A percentile compares a stretch with the other conserved stretches of the same genome.
phyloP scores from a whole-genome alignment of 2,329 filamentous ascomycete genomes.

The Hirsutella thompsonii region DNA sequence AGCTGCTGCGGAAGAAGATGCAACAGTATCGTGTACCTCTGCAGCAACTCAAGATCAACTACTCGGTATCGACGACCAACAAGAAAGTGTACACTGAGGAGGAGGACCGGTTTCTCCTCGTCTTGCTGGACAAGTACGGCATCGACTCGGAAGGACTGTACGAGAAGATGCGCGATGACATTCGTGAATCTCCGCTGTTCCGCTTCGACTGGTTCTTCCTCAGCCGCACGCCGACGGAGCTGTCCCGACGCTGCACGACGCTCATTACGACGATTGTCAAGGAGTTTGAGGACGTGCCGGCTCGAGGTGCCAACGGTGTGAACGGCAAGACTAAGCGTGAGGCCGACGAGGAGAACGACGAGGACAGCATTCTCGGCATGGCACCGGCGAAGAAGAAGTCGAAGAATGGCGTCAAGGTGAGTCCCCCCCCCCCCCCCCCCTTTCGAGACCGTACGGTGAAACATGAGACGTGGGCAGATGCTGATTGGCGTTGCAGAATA shows the following conservation, averaged over 20 bases:
- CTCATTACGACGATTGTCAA: constrained; percentile 87
- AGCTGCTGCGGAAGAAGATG: constrained; percentile 92
- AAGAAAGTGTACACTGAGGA: constrained; percentile 99
- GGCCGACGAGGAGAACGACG: constrained; percentile 69
- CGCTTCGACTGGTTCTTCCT: constrained; percentile 99
- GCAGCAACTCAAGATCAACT: constrained; percentile 97
- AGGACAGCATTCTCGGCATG: constrained; percentile 66
- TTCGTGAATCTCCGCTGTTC: constrained; percentile 87
- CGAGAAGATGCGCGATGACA: constrained; percentile 93
- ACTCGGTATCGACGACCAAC: constrained; percentile 97
- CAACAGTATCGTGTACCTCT: constrained; percentile 91
- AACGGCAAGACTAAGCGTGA: constrained; percentile 66
- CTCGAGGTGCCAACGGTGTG: constrained; percentile 40
- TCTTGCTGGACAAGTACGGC: constrained; percentile 84
- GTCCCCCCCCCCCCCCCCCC: background rate
- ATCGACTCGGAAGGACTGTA: constrained; percentile 85
- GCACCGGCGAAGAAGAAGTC: constrained; percentile 90
- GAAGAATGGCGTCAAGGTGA: constrained; percentile 78
- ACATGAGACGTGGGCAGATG: constrained; percentile 1
- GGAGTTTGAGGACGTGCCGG: constrained; percentile 68
- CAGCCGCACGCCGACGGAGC: constrained; percentile 82
- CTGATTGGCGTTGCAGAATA: constrained; percentile 66
- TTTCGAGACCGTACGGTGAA: background rate
- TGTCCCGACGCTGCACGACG: constrained; percentile 85
- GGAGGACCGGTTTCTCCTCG: constrained; percentile 88